These are phyloP conservation scores for Pleomassaria siparia DNA, from an alignment of 2,329 filamentous ascomycete species.

Conservation along the genomic window DNA sequence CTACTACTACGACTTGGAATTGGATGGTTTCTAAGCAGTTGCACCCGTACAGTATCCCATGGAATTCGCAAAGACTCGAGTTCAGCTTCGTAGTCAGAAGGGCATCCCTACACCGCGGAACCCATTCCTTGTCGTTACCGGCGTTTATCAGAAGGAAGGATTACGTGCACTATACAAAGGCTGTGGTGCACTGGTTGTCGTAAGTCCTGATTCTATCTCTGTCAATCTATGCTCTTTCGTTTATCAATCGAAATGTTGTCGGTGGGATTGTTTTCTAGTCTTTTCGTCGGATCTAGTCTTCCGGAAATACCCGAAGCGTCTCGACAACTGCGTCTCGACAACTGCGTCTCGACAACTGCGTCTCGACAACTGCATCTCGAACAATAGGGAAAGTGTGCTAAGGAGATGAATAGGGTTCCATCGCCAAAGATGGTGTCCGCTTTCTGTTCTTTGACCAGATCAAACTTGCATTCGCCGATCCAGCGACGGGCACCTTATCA, in stretches of 20 bases:
- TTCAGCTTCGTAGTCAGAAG: constrained; percentile 56
- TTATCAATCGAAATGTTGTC: too few species aligned
- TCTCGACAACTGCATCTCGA: background rate
- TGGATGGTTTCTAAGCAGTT: background rate
- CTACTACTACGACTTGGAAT: background rate
- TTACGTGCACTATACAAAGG: constrained; percentile 63
- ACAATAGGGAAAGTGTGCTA: too few species aligned
- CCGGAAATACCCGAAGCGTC: constrained; percentile 9
- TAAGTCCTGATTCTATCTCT: constrained; percentile 17
- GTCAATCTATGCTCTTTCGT: background rate
- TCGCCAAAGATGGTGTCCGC: constrained; percentile 66
- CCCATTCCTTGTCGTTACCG: constrained; percentile 58
- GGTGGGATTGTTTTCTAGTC: background rate
- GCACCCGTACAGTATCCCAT: constrained; percentile 56
- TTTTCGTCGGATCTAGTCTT: constrained; percentile 7
- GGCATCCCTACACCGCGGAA: constrained; percentile 54
- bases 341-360: background rate
- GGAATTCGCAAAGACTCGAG: constrained; percentile 67
- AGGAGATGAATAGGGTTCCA: constrained; percentile 48
- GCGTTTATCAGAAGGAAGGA: constrained; percentile 60
- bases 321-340: background rate
- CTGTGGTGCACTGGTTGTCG: constrained; percentile 60
- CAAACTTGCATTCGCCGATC: constrained; percentile 59
- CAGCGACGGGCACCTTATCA: constrained; percentile 58
- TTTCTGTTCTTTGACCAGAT: constrained; percentile 69